Evolutionary conservation across 2,329 filamentous ascomycete species (phyloP), one percentile per base, ranked within the genome.

Genomic region (Arthrobotrys sphaeroides): DNA sequence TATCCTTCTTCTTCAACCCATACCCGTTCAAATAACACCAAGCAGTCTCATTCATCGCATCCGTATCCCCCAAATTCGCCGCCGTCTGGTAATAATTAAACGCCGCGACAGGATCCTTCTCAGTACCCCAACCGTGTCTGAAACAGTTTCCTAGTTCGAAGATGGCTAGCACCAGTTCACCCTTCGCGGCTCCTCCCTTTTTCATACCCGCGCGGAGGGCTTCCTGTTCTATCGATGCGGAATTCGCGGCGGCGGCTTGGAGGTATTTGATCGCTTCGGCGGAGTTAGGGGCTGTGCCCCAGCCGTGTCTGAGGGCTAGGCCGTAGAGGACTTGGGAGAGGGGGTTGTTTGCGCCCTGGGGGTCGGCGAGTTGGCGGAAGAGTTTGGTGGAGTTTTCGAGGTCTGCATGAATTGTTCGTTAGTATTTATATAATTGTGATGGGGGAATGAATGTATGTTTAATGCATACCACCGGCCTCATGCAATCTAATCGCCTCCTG

Each of bases 11-110:
- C 83, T 93, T 95, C 81, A 93, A 94, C 33, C 95, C 95, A 83
- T 96, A 97, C n/a, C 95, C 95, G 82, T 97, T 91, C 26, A 96
- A 83, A 86, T 95, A 98, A 85, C 95, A 99, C 93, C 93, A 96
- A 36, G 90, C 95, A 64, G 90, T 90, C 83, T 98, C 94, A 81
- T 97, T 97, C 94, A 98, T 97, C 70, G 94, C 95, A 84, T 99
- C 95, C 47, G 92, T 92, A 83, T 99, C 95, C 76, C 95, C 95
- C 78, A 99, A 84, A 82, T 99, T 98, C 75, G 95, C 95, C 26
- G 95, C 95, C 7, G 94, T 97, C 84, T 98, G 94, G 83, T 98
- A 99, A 83, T 98, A 99, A 87, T 96, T 86, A 79, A 86, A 86
- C 57, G 95, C 95, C 51, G 95, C 95, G 61, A 92, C 86, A 36